Base-by-base conservation (phyloP, 495 filamentous ascomycete genomes). In the Daldinia bambusicola region DNA sequence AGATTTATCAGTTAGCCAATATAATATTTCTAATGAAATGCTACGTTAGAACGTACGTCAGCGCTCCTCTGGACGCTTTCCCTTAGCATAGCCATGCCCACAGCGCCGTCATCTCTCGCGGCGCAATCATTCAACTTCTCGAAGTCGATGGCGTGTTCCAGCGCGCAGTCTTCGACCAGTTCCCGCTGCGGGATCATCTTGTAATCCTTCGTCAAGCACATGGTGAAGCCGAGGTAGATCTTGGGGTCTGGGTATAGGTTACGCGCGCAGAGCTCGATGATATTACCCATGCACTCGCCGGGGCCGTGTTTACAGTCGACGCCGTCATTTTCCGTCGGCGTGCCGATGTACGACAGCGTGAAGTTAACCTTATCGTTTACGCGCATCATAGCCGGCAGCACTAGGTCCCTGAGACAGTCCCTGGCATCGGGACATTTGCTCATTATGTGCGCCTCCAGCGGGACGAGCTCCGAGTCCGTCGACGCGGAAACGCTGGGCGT, bases 401-500 rank as follows among this genome's bases (percentile, higher is more conserved):
- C 86, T 63, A 99, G 76, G 59, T 94, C 83, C 53, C 88, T 87
- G 6, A 99, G 84, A 75, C 95, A 98, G 75, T 90, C 89, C 76
- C 81, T 85, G 2, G 92, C 91, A 78, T 96, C 93, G 0, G 95
- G 95, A 73, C 95, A 99, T 82, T 98, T 97, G 79, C 90, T 92
- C 91, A 97, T 97, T 67, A 97, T 91, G 75, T 96, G 93, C 61
- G 92, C 91, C 75, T 99, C 95, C 8, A 99, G 82, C 3, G 93
- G 90, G 10, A 97, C 89, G 56, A 77, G 66, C 34, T 65, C 65
- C 51, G 61, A 41, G 36, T 56, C 56, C 22, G 26, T 34, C 16
- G 38, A 62, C 26, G 43, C 61, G 13, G 61, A 14, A 38, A 62
- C 18, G 65, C 48, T 55, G 30, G 53, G 4, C 16, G 55, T 38